Evolutionary conservation across 371 early-diverging fungal genomes (phyloP), one percentile per base, ranked within the genome.

Genomic region (Hamiltosporidium tvaerminnensis): DNA sequence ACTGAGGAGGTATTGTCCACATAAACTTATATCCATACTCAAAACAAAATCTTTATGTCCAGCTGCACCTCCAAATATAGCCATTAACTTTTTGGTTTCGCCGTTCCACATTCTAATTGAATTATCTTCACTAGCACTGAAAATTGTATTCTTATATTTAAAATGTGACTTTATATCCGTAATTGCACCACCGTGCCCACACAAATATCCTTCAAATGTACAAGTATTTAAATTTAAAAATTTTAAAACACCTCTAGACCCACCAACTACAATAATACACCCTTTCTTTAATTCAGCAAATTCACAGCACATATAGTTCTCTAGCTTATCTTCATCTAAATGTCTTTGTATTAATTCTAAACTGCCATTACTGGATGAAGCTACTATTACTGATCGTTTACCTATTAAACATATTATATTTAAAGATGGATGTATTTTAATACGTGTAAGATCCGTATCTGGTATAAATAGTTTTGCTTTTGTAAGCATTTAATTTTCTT

Each of bases 81-180:
- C 63, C 14, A 69, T 32, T 48, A 50, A 59, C 16, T 49, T 44
- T n/a, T 38, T 1, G 10, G 14, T 38, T 0, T 30, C 37, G 1
- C 66, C 12, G 55, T 72, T 49, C 75, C 75, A 74, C 57, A 66
- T 59, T 57, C 72, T 71, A 50, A 72, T 57, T 12, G 66, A 64
- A 31, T 23, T 66, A 49, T 74, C 75, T 54, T 65, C 65, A 41
- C 69, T 66, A 9, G 57, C 35, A 10, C 61, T 71, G 14, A 72
- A 52, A 14, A 68, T n/a, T 37, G 37, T 47, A 36, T 58, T 37
- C 2, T 53, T 38, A 32, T 61, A 23, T 33, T 47, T 16, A n/a
- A 44, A 33, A 31, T 64, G 57, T 9, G 14, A 1, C 59, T 66
- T 63, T 35, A 74, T 35, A 47, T 64, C 65, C 0, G 10, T 53